Base-by-base conservation (phyloP, 2,329 filamentous ascomycete species). In the Fusarium veterinarium region DNA sequence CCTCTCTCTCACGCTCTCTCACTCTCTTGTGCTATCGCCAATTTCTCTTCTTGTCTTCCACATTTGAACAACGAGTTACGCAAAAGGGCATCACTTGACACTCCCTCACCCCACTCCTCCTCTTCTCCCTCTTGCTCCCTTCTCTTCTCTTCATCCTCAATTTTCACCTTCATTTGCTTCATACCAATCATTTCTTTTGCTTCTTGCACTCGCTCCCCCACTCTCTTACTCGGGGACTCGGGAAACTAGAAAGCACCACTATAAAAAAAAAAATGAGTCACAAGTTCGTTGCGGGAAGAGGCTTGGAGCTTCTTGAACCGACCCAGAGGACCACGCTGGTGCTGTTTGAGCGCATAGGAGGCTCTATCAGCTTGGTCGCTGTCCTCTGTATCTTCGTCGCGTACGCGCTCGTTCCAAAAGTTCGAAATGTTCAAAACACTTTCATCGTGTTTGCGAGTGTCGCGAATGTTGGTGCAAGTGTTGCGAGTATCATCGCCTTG, bases 401-500 rank as follows among this genome's bases (percentile, higher is more conserved):
- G 17, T 91, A 87, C 65, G 82, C 80, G 17, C 55, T 84, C 3
- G 87, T 86, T 55, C 88, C 85, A 57, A 81, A 86, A 5, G 82
- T 89, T 23, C 86, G 88, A 19, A 89, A 88, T 25, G 86, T 91
- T 0, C 88, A 89, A 20, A 90, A 90, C 75, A 89, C 87, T 2
- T 91, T 91, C 70, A 90, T 91, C 56, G 83, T 90, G 30, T 90
- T 90, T 74, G 89, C 89, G 10, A 90, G 88, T 25, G 83, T 90
- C 31, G 86, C 88, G 66, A 91, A 91, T 71, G 80, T 90, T 8
- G 88, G 88, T 5, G 88, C 89, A 17, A 89, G 88, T 72, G 82
- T 87, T 46, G 93, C 91, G 16, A 94, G 92, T 52, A 83, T 94
- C 31, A 93, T 95, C 52, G 92, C 91, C 10, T 88, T 90, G 61